These are phyloP conservation scores for Fistulifera pelliculosa DNA, from an alignment of 108 stramenopile genomes.

Conservation along the genomic window DNA sequence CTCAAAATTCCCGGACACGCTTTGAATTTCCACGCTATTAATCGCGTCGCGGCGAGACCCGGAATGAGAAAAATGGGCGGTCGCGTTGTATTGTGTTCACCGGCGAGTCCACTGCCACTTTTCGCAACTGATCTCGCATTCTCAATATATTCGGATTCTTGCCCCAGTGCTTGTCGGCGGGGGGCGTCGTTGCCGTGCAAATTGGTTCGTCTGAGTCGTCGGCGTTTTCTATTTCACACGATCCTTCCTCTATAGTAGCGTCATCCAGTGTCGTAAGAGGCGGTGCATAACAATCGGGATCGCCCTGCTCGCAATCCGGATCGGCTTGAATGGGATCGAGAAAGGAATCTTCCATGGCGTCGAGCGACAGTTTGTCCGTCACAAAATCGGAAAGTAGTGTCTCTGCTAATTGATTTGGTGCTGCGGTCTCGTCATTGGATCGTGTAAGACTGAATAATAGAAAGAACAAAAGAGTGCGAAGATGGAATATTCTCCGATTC, in stretches of 20 bases:
- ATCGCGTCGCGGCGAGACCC: constrained; percentile 72
- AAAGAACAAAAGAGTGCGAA: no score
- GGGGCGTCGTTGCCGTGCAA: neutral
- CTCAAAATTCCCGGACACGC: constrained; percentile 45
- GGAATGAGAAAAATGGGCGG: constrained; percentile 82
- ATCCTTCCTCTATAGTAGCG: neutral
- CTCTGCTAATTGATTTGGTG: no score
- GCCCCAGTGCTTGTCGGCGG: constrained; percentile 77
- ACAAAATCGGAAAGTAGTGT: no score
- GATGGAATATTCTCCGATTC: no score
- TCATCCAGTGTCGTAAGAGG: no score
- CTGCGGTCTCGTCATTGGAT: no score
- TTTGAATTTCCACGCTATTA: constrained; percentile 76
- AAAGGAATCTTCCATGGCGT: constrained; percentile 5
- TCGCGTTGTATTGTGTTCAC: constrained; percentile 22
- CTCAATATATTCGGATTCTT: constrained; percentile 38
- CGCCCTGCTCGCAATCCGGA: constrained; percentile 4
- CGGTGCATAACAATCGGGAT: neutral
- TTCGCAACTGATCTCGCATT: constrained; percentile 59
- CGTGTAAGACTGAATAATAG: no score
- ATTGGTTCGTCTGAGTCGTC: neutral
- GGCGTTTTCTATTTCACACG: no score
- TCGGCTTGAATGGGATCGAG: constrained; percentile 9
- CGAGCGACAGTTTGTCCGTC: neutral
- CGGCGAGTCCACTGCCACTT: constrained; percentile 20